Evolutionary conservation across 805 yeast species (phyloP), one percentile per base, ranked within the genome.

Genomic region (Candida patagonica): DNA sequence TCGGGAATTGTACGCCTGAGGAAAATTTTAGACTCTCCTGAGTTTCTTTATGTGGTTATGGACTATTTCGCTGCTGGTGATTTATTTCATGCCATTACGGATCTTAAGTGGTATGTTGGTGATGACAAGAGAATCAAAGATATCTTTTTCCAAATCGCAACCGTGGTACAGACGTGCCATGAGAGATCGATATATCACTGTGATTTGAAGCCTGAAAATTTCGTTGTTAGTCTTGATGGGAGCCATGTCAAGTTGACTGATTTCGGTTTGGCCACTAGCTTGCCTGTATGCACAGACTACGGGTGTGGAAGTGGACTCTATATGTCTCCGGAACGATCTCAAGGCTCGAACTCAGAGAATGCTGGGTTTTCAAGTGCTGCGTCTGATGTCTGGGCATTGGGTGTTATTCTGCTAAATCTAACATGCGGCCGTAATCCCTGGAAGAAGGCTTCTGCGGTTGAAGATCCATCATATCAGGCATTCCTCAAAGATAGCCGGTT

Each of bases 201-300:
- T 59, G 96, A 87, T 61, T 73, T 87, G 47, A 87, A 87, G 62
- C 96, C 96, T 1, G 96, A 87, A 59, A 88, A 88, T 60, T 70
- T 88, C 40, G 63, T 88, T 51, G 78, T 85, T 34, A 67, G 74
- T 2, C 58, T 62, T 53, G 66, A 70, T 49, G 84, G 76, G 40
- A 55, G 67, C 32, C 69, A 63, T 41, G 61, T 78, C 35, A 70
- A 68, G 35, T 63, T 77, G 41, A 87, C 89, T 26, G 96, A 87
- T 61, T 87, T 87, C 52, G 96, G 96, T 3, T 66, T 87, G n/a
- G 84, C 95, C 7, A 73, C 87, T 42, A 68, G 71, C 35, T 69
- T 74, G 3, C 58, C 66, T 25, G 70, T 81, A 29, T 74, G 78
- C 46, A 73, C 80, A 45, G 80, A 81, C 51, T 75, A 78, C 16